Evolutionary conservation across 225 moss, liverwort and hornwort species (phyloP).

Genomic region (Pleurozium schreberi): DNA sequence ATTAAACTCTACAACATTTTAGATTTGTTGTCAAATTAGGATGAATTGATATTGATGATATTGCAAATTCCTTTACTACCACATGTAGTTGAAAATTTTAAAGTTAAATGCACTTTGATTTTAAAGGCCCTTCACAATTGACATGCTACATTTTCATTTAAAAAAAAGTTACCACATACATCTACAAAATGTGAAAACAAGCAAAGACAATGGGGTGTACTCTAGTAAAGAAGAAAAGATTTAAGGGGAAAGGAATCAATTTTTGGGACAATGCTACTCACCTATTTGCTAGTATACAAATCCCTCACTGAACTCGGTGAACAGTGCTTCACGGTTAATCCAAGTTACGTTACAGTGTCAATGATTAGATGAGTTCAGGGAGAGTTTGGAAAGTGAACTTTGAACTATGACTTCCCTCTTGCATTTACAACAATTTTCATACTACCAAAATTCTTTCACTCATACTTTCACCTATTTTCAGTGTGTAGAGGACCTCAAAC

Average conservation of each 20-base stretch:
- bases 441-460: neutral
- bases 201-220: rapidly evolving
- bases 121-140: neutral
- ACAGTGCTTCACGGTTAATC: neutral
- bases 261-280: rapidly evolving
- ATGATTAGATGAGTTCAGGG: rapidly evolving
- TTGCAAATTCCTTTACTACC: rapidly evolving
- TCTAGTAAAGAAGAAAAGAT: rapidly evolving
- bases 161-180: neutral
- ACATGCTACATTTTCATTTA: neutral
- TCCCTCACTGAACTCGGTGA: rapidly evolving
- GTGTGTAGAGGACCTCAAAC: rapidly evolving
- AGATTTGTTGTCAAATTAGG: neutral
- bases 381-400: neutral
- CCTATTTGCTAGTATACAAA: rapidly evolving
- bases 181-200: neutral
- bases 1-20: neutral
- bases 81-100: too few relatives aligned
- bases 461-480: neutral
- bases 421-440: neutral
- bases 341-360: rapidly evolving
- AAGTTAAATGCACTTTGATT: neutral
- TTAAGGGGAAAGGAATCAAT: rapidly evolving
- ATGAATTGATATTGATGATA: neutral
- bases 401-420: neutral